Base-by-base conservation (phyloP, 805 yeast genomes). In the Wickerhamomyces chambardii region DNA sequence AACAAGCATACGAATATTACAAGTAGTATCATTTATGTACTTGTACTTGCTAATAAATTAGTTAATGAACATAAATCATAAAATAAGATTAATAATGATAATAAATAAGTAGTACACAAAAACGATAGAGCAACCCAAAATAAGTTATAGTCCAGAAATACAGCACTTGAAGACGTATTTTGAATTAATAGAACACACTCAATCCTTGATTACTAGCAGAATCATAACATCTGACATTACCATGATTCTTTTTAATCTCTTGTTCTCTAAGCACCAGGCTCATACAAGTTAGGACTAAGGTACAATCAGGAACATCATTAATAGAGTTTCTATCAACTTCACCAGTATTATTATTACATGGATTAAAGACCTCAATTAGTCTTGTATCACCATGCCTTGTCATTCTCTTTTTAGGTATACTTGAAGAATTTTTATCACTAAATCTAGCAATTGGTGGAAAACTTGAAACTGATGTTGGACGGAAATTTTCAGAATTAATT, bases 251-350 rank as follows among this genome's bases (percentile, higher is more conserved):
- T 29, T 42, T 39, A 4, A 22, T 9, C 22, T 47, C 49, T 32
- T 45, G 52, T 33, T 49, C 56, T 24, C 51, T 47, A 14, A 51
- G 29, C 4, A 51, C 45, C 34, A 51, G 11, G 2, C 50, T 34
- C 50, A 49, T 47, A 37, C 53, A 46, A 0, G 43, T 40, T 24
- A 46, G 17, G 9, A 51, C 52, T 22, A 45, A 17, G 7, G 48
- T 36, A 5, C 38, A 30, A 27, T 42, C 49, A 10, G 53, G 40
- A 7, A 49, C 41, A 18, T 38, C 39, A 8, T 28, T 6, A 3
- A 40, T 38, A 17, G 42, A 36, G 27, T 45, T 41, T 12, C 38
- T 28, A 17, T 34, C 33, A 4, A 12, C 18, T n/a, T 34, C 37
- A 28, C 16, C 17, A 24, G 24, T 21, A 8, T 11, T 24, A 24